phyloP scores from a whole-genome alignment of 2,329 filamentous ascomycete genomes.

The Fusarium sp. region DNA sequence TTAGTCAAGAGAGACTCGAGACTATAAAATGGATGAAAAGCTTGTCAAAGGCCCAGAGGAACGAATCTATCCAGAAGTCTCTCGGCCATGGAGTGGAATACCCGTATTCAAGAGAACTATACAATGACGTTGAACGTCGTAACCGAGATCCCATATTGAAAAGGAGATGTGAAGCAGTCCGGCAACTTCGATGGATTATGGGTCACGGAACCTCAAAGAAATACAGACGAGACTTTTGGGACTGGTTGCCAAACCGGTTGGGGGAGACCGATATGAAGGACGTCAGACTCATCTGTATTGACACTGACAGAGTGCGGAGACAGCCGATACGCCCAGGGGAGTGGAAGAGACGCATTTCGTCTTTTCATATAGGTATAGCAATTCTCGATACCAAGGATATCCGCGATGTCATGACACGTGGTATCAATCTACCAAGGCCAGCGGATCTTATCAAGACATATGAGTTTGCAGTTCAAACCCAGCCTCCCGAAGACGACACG shows the following conservation, averaged over 20 bases:
- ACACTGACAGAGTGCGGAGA: background rate
- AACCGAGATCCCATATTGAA: background rate
- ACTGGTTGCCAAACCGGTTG: background rate
- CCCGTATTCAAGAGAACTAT: conserved; percentile 19
- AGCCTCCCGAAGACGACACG: background rate
- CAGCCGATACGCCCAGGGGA: background rate
- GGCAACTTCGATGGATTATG: conserved; percentile 4
- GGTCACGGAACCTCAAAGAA: background rate
- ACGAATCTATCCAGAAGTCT: background rate
- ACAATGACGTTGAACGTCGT: background rate
- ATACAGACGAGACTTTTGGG: background rate
- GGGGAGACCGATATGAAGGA: conserved; percentile 2
- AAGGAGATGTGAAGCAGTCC: background rate
- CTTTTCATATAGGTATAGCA: conserved; percentile 24
- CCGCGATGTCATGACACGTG: background rate
- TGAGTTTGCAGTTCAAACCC: conserved; percentile 8
- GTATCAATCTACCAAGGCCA: background rate
- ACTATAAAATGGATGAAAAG: background rate
- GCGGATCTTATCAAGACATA: conserved; percentile 6
- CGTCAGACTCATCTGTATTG: conserved; percentile 17
- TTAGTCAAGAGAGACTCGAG: background rate
- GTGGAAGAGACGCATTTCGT: background rate
- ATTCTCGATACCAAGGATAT: conserved; percentile 22
- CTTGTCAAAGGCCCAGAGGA: background rate
- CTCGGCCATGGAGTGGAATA: background rate